Base-by-base conservation (phyloP, 2,329 filamentous ascomycete species). In the Cercospora brassicicola region DNA sequence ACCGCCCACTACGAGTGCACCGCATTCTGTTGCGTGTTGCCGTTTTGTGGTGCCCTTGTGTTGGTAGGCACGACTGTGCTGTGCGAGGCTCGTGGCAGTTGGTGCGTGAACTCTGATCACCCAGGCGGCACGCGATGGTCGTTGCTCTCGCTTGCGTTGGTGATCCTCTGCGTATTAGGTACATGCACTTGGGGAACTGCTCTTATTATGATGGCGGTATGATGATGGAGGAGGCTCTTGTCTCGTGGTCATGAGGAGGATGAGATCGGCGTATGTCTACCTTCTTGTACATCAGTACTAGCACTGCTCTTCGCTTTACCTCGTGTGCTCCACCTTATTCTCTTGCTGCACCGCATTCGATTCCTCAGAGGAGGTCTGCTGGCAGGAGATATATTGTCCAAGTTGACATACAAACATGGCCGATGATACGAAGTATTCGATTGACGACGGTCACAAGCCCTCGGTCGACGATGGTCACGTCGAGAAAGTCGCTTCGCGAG, bases 391-490 rank as follows among this genome's bases (percentile, higher is more conserved):
- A 20, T 20, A 20, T 20, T 20, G 18, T 20, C 18, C 18, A 20
- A 20, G 18, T 20, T 20, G 18, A 20, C 18, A 20, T 20, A 20
- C 18, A 20, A 20, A 20, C 18, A 20, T 63, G 61, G 61, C 61
- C 1, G 61, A 63, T 8, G 61, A 55, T 31, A 39, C 28, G 2
- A 62, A 64, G 15, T 33, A 67, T 1, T 64, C 67, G 23, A 57
- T 57, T 5, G 63, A 68, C 28, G 67, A 63, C 51, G 62, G 45
- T 39, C 42, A 61, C 18, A 66, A 69, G 26, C 59, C 53, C 4
- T 69, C 67, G 0, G 59, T 66, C 51, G 67, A 69, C 26, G 48
- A 65, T 30, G 64, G 64, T 23, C 51, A 62, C 10, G 55, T 55
- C 23, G 67, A 69, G 26, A 69, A 69, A 23, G 36, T 30, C 4